Percentiles rank a stretch among this genome's conserved stretches.
Conservation (phyloP, 345 rosid species). For the Melaleuca alternifolia region DNA sequence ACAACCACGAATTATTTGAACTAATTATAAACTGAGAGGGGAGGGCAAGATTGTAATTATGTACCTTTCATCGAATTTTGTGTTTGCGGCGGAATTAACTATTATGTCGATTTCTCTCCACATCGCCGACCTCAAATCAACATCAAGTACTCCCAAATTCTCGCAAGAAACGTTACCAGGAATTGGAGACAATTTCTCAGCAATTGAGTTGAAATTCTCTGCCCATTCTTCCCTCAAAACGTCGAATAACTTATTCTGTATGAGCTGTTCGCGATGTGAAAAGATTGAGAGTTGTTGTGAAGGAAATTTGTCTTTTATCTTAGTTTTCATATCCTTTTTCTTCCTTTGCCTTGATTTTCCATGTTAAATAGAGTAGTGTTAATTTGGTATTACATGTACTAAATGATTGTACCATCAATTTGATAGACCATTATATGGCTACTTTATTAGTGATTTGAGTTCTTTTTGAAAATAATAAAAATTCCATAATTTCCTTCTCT, state of each 20-base stretch:
- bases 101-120: constrained; percentile 14
- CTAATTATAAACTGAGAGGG: neutral
- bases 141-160: constrained; percentile 16
- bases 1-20: neutral
- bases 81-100: constrained; percentile 34
- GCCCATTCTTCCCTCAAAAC: constrained; percentile 1
- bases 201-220: neutral
- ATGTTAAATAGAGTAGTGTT: neutral
- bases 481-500: too few species aligned
- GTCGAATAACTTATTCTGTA: constrained; percentile 2
- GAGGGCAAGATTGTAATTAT: neutral
- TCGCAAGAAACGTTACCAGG: constrained; percentile 18
- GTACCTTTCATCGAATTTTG: constrained; percentile 35
- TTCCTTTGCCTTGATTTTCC: neutral
- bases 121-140: constrained; percentile 15
- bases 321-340: neutral
- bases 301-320: neutral
- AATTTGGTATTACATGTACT: neutral
- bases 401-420: too few species aligned
- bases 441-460: too few species aligned
- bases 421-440: too few species aligned
- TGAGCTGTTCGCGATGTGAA: neutral
- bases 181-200: constrained; percentile 4
- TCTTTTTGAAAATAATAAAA: too few species aligned
- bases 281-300: neutral